A percentile compares a stretch with the other conserved stretches of the same genome.
Conservation (phyloP, 2,329 filamentous ascomycete species). For the Neonectria magnoliae region DNA sequence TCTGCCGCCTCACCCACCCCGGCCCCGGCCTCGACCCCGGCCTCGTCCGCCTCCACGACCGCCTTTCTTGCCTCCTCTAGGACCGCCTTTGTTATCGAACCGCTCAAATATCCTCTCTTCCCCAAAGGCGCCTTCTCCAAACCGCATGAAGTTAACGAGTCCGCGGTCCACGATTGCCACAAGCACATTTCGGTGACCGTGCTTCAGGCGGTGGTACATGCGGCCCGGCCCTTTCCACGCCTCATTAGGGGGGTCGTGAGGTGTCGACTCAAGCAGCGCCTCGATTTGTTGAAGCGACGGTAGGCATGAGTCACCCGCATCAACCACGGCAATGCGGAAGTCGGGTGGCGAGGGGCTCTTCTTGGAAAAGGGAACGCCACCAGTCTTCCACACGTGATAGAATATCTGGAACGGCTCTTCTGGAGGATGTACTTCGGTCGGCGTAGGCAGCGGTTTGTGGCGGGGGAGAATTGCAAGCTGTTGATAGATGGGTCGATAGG, state of each 20-base stretch:
- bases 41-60: constrained; percentile 55
- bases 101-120: constrained; percentile 77
- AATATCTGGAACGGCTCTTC: constrained; percentile 74
- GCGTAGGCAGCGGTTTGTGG: constrained; percentile 64
- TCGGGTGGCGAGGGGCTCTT: constrained; percentile 81
- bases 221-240: constrained; percentile 54
- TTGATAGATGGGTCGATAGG: constrained; percentile 77
- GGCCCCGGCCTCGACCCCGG: constrained; percentile 44
- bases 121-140: constrained; percentile 83
- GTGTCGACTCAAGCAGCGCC: constrained; percentile 77
- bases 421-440: constrained; percentile 41
- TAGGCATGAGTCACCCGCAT: constrained; percentile 75
- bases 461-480: constrained; percentile 78
- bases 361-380: constrained; percentile 75
- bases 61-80: constrained; percentile 52
- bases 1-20: constrained; percentile 41
- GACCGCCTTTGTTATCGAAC: constrained; percentile 54
- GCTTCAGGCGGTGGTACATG: constrained; percentile 82
- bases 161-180: constrained; percentile 91
- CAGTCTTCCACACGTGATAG: constrained; percentile 82
- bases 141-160: constrained; percentile 84
- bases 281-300: constrained; percentile 79
- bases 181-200: constrained; percentile 85
- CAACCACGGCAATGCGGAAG: constrained; percentile 84
- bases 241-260: constrained; percentile 68